Evolutionary conservation across 805 yeast species (phyloP), one percentile per base, ranked within the genome.

Genomic region (Maudiozyma serrabonitensis): DNA sequence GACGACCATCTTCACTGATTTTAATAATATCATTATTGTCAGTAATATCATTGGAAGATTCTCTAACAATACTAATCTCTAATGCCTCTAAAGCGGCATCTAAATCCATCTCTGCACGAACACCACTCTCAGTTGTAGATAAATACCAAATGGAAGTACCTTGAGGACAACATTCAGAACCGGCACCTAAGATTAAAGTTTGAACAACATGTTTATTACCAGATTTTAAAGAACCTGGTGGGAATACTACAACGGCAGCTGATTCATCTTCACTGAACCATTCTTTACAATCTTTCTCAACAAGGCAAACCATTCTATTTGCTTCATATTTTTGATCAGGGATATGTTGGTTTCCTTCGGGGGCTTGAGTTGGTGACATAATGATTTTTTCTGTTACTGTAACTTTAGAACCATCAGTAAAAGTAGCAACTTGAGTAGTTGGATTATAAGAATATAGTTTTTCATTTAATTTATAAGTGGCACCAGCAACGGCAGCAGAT

Each of bases 401-500:
- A 35, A 88, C 82, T 46, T 73, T 70, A 16, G 89, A 76, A 31
- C 95, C 93, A 64, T 90, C 96, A 51, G 76, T 72, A 55, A 87
- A 80, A 39, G 72, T 71, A 7, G 95, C 96, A 23, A 80, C 71
- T 59, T 85, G 82, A 31, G 79, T 70, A 26, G 65, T 69, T 35
- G 83, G 79, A 63, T 91, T 91, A 68, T 72, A 88, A 37, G 79
- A 78, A 5, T 69, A 69, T 47, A 91, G 67, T 39, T 74, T 70
- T 15, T 93, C 83, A 61, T 83, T 81, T 49, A 91, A 73, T 66
- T 89, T 88, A 69, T 93, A 91, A 34, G 95, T 87, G 48, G 97
- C 84, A 48, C 98, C 98, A 18, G 93, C 98, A 54, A 91, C 98
- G 13, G 99, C 99, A 3, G 98, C 98, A 50, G 95, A 85, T 58